Evolutionary conservation across 345 rosid genomes (phyloP), one percentile per base, ranked within the genome.

Genomic region (Corymbia maculata): DNA sequence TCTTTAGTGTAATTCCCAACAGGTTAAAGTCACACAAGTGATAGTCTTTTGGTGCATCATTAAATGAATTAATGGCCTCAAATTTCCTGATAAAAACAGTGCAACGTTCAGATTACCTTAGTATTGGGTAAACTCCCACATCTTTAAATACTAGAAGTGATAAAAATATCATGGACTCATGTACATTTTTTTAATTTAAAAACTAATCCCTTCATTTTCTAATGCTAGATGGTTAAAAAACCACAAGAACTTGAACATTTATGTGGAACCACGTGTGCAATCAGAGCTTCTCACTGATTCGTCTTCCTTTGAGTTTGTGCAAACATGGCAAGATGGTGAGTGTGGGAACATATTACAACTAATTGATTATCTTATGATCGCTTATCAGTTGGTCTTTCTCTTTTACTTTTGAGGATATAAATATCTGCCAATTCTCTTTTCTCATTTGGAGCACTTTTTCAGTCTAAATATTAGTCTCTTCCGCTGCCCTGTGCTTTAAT

Each of bases 311-410:
- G 89, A 86, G 90, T 96, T 95, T 85, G 94, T 96, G 45, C 93
- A 95, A 90, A 97, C 99, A 30, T 98, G 99, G 99, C 94, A 95
- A 91, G 96, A 96, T 91, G 99, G 99, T 98, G 89, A 93, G 93
- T 87, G 80, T 82, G 82, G 55, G 52, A 51, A 28, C 49, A 42
- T 75, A 42, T 42, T 42, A 75, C 7, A 19, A 42, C 84, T 75
- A 75, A 28, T 45, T 42, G 28, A 19, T 42, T 42, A 36, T 36
- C 21, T 70, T 75, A 36, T 19, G 15, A 75, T 75, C 8, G 9
- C 80, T 70, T 68, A 68, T 68, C 5, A 32, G 30, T 68, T 70
- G 80, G 80, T 70, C 45, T 70, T 70, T 70, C 24, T 16, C 19
- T 42, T 70, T 70, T 55, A 36, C 42, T 75, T 75, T 45, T 75